These are phyloP conservation scores for Clarireedia homoeocarpa DNA, from an alignment of 2,329 filamentous ascomycete species.

Conservation along the genomic window DNA sequence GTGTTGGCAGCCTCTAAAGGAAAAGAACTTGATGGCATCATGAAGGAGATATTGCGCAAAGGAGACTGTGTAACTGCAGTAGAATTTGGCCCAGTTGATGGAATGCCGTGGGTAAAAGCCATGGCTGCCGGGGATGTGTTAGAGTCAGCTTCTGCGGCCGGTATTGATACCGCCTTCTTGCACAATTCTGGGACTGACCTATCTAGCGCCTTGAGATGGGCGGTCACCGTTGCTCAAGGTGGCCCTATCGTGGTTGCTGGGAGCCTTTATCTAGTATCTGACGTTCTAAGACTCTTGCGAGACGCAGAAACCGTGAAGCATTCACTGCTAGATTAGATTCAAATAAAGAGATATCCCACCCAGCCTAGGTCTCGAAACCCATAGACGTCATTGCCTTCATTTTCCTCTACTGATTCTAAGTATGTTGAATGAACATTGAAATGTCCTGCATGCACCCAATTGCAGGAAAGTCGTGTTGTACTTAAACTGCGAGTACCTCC, in stretches of 20 bases:
- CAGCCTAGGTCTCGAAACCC: background rate
- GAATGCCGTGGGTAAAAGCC: constrained; percentile 80
- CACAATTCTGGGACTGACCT: constrained; percentile 43
- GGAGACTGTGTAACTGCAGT: constrained; percentile 70
- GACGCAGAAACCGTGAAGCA: constrained; percentile 20
- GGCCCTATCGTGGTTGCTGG: constrained; percentile 65
- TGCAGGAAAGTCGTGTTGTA: too few species aligned
- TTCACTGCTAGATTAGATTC: constrained; percentile 3
- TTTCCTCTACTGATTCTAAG: background rate
- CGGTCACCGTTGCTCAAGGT: constrained; percentile 38
- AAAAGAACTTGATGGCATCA: constrained; percentile 63
- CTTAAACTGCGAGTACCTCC: too few species aligned
- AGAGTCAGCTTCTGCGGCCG: constrained; percentile 35
- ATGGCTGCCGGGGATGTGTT: constrained; percentile 49
- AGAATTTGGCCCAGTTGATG: constrained; percentile 71
- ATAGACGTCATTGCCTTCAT: background rate
- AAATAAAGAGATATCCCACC: background rate
- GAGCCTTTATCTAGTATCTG: constrained; percentile 59
- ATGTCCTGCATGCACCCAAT: background rate
- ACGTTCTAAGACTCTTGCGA: constrained; percentile 27
- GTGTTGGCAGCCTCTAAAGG: constrained; percentile 74
- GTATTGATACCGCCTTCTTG: constrained; percentile 33
- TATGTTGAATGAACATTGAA: background rate
- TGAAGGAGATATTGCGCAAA: constrained; percentile 57
- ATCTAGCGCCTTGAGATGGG: constrained; percentile 46